phyloP scores from a whole-genome alignment of 345 rosid genomes.

The Erysimum cheiranthoides region DNA sequence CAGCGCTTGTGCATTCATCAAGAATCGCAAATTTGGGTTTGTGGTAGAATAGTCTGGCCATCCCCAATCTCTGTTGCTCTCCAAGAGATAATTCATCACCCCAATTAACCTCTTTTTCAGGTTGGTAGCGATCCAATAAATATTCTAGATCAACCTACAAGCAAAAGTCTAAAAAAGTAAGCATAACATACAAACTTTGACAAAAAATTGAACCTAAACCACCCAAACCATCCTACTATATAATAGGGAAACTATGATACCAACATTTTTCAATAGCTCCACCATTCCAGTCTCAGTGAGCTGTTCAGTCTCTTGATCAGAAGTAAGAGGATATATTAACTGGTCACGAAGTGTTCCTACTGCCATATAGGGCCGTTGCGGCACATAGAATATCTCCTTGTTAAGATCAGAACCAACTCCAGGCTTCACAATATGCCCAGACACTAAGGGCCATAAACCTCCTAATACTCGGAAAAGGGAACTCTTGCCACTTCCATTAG shows the following conservation, averaged over 20 bases:
- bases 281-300: constrained; percentile 81
- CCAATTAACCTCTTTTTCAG: constrained; percentile 92
- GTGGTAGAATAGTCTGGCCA: constrained; percentile 98
- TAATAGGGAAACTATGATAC: constrained; percentile 34
- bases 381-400: constrained; percentile 97
- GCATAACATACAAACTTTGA: constrained; percentile 6
- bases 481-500: constrained; percentile 99
- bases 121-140: constrained; percentile 89
- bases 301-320: constrained; percentile 67
- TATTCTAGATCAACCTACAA: constrained; percentile 93
- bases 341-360: constrained; percentile 98
- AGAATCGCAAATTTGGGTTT: constrained; percentile 99
- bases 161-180: constrained; percentile 26
- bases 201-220: constrained; percentile 22
- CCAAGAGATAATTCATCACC: constrained; percentile 97
- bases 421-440: constrained; percentile 95
- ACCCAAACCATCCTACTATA: constrained; percentile 26
- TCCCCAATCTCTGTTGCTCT: constrained; percentile 98
- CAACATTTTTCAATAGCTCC: constrained; percentile 90
- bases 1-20: constrained; percentile 99
- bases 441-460: constrained; percentile 96
- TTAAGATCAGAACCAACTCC: constrained; percentile 99
- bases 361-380: constrained; percentile 99
- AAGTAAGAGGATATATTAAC: constrained; percentile 94
- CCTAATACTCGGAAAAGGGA: constrained; percentile 99